These are phyloP conservation scores for Cystobasidium sp. DNA, from an alignment of 1,284 basidiomycete species.

Conservation along the genomic window DNA sequence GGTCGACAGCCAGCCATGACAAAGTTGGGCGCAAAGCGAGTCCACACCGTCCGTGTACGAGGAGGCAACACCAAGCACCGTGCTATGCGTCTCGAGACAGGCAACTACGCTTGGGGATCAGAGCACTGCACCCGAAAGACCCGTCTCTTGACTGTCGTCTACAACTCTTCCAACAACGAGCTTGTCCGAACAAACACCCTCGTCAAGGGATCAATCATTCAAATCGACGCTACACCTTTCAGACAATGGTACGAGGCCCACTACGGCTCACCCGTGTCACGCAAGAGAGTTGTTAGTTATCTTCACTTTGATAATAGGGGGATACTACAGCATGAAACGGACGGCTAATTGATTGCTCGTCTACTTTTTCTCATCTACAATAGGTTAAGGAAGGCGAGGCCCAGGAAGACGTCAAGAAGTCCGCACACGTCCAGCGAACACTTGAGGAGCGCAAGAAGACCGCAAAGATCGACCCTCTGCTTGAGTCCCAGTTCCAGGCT, in stretches of 20 bases:
- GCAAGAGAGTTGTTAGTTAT: constrained; percentile 62
- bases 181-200: constrained; percentile 97
- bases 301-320: neutral
- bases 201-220: constrained; percentile 91
- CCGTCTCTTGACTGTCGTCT: constrained; percentile 90
- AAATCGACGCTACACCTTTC: constrained; percentile 95
- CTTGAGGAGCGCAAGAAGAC: constrained; percentile 89
- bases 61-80: constrained; percentile 92
- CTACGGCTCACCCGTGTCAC: constrained; percentile 88
- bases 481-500: constrained; percentile 83
- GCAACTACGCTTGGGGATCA: constrained; percentile 96
- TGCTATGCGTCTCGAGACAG: constrained; percentile 88
- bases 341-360: neutral
- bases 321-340: no score
- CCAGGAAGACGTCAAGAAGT: constrained; percentile 73
- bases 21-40: constrained; percentile 88
- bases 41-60: constrained; percentile 89
- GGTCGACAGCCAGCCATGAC: constrained; percentile 94
- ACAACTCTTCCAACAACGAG: constrained; percentile 98
- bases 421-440: constrained; percentile 82
- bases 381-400: constrained; percentile 59
- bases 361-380: constrained; percentile 24
- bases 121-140: constrained; percentile 91
- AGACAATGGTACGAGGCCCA: constrained; percentile 97
- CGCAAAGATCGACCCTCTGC: constrained; percentile 83